Percentiles rank a stretch among this genome's conserved stretches.
These are phyloP conservation scores for Rhizomucor pusillus DNA, from an alignment of 371 early-diverging fungal species.

Conservation along the genomic window DNA sequence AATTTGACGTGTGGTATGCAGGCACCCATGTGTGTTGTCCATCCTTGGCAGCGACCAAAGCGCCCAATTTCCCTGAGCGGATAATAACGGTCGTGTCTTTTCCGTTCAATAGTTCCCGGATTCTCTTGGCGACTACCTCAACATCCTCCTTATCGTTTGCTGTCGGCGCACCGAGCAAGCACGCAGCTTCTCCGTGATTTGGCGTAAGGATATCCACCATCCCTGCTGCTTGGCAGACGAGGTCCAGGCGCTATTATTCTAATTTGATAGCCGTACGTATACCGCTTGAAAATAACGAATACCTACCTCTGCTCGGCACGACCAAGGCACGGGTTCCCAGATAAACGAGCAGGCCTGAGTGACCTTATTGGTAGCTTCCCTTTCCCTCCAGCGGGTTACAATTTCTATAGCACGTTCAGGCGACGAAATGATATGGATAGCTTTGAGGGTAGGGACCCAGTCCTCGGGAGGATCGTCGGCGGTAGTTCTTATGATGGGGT, in stretches of 20 bases:
- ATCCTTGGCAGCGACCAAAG: conserved; percentile 9
- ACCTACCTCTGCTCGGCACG: conserved; percentile 33
- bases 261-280: not conserved
- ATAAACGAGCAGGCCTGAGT: conserved; percentile 10
- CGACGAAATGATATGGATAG: conserved; percentile 40
- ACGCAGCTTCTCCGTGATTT: conserved; percentile 33
- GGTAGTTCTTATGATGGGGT: conserved; percentile 40
- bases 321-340: conserved; percentile 51
- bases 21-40: conserved; percentile 23
- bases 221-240: conserved; percentile 8
- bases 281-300: not conserved
- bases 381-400: conserved; percentile 27
- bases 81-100: conserved; percentile 13
- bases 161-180: conserved; percentile 5
- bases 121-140: conserved; percentile 11
- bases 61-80: conserved; percentile 36
- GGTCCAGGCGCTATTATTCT: conserved; percentile 13
- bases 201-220: conserved; percentile 25
- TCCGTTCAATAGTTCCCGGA: conserved; percentile 2
- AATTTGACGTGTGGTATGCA: conserved; percentile 20
- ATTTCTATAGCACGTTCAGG: conserved; percentile 38
- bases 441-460: conserved; percentile 32
- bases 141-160: not conserved
- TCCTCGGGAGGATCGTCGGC: conserved; percentile 33
- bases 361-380: conserved; percentile 8